Evolutionary conservation across 345 rosid genomes (phyloP).

Genomic region (Gossypium herbaceum): DNA sequence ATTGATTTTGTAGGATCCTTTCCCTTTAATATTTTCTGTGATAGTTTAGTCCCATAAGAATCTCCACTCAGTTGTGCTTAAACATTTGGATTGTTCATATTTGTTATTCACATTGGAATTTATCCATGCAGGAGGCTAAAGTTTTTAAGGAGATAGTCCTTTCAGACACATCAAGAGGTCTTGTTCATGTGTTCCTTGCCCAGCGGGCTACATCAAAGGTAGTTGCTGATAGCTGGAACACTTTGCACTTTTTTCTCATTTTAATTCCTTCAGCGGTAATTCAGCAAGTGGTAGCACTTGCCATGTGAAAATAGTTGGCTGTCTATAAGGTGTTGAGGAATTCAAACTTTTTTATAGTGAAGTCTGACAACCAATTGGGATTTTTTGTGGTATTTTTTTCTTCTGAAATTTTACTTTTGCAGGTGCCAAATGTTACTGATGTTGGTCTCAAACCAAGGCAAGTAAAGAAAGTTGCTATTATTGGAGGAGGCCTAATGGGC

Average conservation of each 20-base stretch:
- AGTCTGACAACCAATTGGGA: slow-evolving; percentile 4
- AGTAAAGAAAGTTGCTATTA: slow-evolving; percentile 80
- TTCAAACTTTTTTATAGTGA: slow-evolving; percentile 8
- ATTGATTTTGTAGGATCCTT: neutral
- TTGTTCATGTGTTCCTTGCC: slow-evolving; percentile 85
- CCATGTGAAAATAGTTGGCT: neutral
- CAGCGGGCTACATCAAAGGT: slow-evolving; percentile 90
- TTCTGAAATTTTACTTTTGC: slow-evolving; percentile 27
- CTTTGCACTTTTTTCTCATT: neutral
- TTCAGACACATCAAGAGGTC: slow-evolving; percentile 73
- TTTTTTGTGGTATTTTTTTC: neutral
- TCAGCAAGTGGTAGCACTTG: neutral
- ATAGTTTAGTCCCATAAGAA: slow-evolving; percentile 11
- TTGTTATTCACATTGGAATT: slow-evolving; percentile 12
- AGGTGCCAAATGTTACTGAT: slow-evolving; percentile 91
- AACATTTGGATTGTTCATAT: slow-evolving; percentile 2
- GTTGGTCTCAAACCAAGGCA: slow-evolving; percentile 75
- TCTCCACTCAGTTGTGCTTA: neutral
- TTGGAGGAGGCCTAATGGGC: slow-evolving; percentile 99
- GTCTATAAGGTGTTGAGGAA: neutral
- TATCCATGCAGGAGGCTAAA: slow-evolving; percentile 69
- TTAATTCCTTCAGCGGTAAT: slow-evolving; percentile 11
- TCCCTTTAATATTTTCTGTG: neutral
- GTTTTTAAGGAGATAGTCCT: slow-evolving; percentile 66
- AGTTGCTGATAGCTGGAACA: slow-evolving; percentile 11